Conservation (phyloP, 495 filamentous ascomycete species). For the Talaromyces proteolyticus region DNA sequence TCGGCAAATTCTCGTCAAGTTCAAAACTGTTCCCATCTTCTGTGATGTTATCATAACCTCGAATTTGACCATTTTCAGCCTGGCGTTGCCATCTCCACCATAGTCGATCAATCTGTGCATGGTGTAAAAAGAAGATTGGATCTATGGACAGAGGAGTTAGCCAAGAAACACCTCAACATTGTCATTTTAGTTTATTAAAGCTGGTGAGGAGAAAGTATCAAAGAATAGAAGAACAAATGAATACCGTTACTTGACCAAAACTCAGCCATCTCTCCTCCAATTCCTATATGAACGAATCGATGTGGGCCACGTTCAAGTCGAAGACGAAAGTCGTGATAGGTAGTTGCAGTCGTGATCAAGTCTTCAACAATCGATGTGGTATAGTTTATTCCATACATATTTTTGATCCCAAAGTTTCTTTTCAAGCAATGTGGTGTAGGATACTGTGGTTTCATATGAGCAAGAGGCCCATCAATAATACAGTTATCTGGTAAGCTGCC, state of each 20-base stretch:
- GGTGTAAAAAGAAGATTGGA: slow-evolving; percentile 53
- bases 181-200: neutral
- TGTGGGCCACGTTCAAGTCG: neutral
- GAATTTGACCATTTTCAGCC: neutral
- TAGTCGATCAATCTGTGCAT: slow-evolving; percentile 48
- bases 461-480: neutral
- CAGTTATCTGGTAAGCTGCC: neutral
- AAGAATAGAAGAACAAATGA: neutral
- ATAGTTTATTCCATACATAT: neutral
- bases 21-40: neutral
- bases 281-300: neutral
- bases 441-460: neutral
- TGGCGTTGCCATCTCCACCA: slow-evolving; percentile 47
- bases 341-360: neutral
- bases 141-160: slow-evolving; percentile 18
- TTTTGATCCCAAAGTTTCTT: neutral
- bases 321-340: neutral
- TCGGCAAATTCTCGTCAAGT: neutral
- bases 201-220: neutral
- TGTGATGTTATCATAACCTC: neutral
- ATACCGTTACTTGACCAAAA: neutral
- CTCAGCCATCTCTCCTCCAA: slow-evolving; percentile 1
- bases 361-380: neutral
- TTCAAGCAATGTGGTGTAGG: neutral
- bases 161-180: no score